Evolutionary conservation across 768 basidiomycete genomes (phyloP).

Genomic region (Floccularia luteovirens): DNA sequence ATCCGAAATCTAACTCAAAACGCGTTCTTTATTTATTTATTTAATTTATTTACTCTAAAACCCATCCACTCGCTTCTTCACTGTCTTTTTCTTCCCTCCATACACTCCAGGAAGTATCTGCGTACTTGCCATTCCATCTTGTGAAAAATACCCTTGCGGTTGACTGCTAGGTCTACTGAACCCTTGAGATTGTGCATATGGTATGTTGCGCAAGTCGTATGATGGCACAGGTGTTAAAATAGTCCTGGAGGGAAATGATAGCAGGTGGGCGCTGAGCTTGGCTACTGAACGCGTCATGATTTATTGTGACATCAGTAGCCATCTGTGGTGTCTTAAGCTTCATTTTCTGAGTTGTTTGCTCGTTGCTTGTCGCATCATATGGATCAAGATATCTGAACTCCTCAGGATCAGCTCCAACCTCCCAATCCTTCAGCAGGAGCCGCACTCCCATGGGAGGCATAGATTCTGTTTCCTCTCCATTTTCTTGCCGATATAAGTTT

Average conservation of each 20-base stretch:
- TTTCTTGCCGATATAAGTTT: conserved; percentile 16
- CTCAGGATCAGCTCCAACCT: conserved; percentile 41
- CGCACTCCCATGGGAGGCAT: conserved; percentile 46
- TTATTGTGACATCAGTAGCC: too few species aligned
- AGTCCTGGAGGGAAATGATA: conserved; percentile 23
- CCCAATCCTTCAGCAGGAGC: conserved; percentile 64
- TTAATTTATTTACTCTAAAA: too few species aligned
- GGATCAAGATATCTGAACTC: conserved; percentile 48
- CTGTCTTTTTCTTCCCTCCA: conserved; percentile 62
- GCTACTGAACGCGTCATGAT: too few species aligned
- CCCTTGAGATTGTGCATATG: conserved; percentile 9
- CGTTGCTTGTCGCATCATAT: conserved; percentile 31
- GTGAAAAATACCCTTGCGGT: too few species aligned
- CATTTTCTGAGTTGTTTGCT: too few species aligned
- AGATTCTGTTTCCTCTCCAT: conserved; percentile 12
- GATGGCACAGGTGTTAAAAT: conserved; percentile 11
- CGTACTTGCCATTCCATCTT: conserved; percentile 51
- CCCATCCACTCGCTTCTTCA: conserved; percentile 68
- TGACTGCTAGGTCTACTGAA: too few species aligned
- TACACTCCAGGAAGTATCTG: conserved; percentile 66
- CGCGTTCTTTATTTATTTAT: too few species aligned
- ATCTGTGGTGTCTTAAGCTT: too few species aligned
- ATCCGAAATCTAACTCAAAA: too few species aligned
- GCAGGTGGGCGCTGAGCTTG: conserved; percentile 26
- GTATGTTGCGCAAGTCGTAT: conserved; percentile 5